Conservation (phyloP, 345 rosid species). For the Eucalyptus melliodora region DNA sequence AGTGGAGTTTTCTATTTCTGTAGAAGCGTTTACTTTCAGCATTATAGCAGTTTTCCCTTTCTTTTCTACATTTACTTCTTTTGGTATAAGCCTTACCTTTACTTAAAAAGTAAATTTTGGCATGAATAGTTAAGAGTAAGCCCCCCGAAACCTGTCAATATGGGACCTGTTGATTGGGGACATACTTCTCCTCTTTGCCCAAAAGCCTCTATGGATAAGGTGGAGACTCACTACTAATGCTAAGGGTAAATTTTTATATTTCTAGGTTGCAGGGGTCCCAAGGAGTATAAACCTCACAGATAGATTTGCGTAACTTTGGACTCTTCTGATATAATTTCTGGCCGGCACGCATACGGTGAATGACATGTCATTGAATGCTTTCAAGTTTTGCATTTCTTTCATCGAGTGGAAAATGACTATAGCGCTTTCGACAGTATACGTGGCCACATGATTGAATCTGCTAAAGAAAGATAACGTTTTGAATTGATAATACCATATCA, state of each 20-base stretch:
- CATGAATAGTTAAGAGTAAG: not conserved
- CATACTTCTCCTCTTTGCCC: not conserved
- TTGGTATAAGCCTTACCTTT: not conserved
- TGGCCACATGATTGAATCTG: not conserved
- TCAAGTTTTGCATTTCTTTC: not conserved
- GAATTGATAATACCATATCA: not conserved
- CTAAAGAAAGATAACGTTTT: not conserved
- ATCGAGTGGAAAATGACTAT: not conserved
- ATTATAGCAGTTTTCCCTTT: not conserved
- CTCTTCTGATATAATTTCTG: not conserved
- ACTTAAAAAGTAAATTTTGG: not conserved
- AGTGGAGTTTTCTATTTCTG: not conserved
- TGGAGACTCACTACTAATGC: not conserved
- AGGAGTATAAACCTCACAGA: not conserved
- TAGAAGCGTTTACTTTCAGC: not conserved
- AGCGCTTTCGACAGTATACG: not conserved
- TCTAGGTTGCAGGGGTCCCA: not conserved
- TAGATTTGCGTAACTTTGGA: not conserved
- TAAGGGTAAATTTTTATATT: not conserved
- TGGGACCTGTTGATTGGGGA: not conserved
- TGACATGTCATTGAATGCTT: not conserved
- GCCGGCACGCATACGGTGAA: not conserved
- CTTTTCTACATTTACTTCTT: not conserved
- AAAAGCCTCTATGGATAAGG: not conserved
- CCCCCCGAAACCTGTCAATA: not conserved